phyloP scores from a whole-genome alignment of 2,329 filamentous ascomycete genomes.

The Furcasterigmium sp. region DNA sequence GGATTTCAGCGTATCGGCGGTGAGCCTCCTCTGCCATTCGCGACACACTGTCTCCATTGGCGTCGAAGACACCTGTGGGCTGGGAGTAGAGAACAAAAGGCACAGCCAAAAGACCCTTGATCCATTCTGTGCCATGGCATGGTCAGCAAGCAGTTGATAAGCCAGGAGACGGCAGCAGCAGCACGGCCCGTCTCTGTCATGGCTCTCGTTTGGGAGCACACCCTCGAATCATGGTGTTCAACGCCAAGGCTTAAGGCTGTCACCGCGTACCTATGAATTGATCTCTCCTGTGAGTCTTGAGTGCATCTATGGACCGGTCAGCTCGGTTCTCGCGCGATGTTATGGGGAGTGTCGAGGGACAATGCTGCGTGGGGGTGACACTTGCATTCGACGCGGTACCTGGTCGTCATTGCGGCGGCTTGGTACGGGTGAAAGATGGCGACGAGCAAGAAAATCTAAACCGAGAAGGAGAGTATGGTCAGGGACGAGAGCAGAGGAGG shows the following conservation, averaged over 20 bases:
- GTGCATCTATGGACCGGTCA: slow-evolving; percentile 40
- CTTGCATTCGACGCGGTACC: slow-evolving; percentile 71
- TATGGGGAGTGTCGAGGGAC: not conserved
- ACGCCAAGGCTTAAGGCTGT: no score
- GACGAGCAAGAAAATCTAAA: not conserved
- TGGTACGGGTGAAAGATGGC: not conserved
- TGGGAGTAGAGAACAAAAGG: slow-evolving; percentile 96
- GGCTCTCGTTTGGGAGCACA: no score
- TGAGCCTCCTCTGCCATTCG: slow-evolving; percentile 78
- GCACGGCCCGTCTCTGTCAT: no score
- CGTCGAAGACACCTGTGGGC: slow-evolving; percentile 79
- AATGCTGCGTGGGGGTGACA: slow-evolving; percentile 7
- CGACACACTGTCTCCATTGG: slow-evolving; percentile 56
- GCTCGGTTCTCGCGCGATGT: not conserved
- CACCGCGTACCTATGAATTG: slow-evolving; percentile 69
- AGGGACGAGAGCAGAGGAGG: no score
- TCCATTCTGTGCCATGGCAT: slow-evolving; percentile 65
- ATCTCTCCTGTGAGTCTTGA: slow-evolving; percentile 83
- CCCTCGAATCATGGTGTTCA: no score
- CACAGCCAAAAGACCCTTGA: slow-evolving; percentile 89
- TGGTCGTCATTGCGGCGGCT: slow-evolving; percentile 47
- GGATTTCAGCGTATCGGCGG: slow-evolving; percentile 88
- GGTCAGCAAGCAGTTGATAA: no score
- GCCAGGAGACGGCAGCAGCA: no score
- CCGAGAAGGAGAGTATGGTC: no score